Evolutionary conservation across 139 green algal genomes (phyloP), one percentile per base, ranked within the genome.

Genomic region (Chlamydomonas incerta): DNA sequence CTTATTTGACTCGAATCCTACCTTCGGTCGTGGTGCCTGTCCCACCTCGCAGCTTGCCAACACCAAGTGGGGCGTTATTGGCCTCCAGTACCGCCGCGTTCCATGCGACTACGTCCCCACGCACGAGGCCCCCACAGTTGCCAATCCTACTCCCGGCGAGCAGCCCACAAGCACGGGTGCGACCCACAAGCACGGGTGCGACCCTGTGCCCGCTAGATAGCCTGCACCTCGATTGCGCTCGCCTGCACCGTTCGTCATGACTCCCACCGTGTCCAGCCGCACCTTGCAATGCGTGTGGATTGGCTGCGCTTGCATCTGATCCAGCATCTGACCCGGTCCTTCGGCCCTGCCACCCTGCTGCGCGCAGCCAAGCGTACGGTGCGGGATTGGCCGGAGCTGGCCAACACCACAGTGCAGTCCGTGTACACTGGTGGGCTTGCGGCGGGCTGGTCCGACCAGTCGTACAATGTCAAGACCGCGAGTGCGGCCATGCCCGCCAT

Each of bases 21-120:
- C n/a, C n/a, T n/a, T n/a, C n/a, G n/a, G n/a, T n/a, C n/a, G n/a
- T 55, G 11, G 10, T 23, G 10, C 26, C 10, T 65, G 24, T 11
- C 24, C 5, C 67, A 17, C 4, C 17, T 34, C 34, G 63, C 62
- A 88, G 67, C 69, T 90, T 24, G 86, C 86, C 18, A 47, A 77
- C 67, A 82, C 41, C 21, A 90, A 88, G 60, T 88, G 80, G 80
- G 86, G 86, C 14, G 86, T 90, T 2, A 90, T 90, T 67, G 86
- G 77, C 26, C 1, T 90, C 11, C 62, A 76, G 26, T 90, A 63
- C 58, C 79, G 86, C 15, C 86, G 46, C 23, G 86, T 90, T 26
- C 65, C 77, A 5, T 90, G 86, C 20, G 41, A 35, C 67, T 88
- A 88, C n/a, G 18, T 50, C 35, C 86, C 86, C 47, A 23, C 8